Evolutionary conservation across 2,329 filamentous ascomycete genomes (phyloP).

Genomic region (Tolypocladium pustulatum): DNA sequence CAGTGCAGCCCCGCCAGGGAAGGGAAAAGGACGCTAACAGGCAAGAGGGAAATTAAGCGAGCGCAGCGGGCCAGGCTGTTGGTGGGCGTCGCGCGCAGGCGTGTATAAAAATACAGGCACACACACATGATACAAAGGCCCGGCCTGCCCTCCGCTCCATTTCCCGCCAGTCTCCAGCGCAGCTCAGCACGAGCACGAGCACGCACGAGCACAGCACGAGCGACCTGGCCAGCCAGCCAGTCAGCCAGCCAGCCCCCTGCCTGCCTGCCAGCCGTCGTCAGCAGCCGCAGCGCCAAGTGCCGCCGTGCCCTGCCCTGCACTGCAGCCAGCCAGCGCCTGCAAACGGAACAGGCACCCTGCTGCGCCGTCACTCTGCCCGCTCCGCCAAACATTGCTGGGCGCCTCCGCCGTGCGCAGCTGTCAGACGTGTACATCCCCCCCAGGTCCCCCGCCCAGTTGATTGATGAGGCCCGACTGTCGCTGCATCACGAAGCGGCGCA

Average conservation of each 20-base stretch:
- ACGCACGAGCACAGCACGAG: background rate
- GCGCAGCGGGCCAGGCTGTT: constrained; percentile 21
- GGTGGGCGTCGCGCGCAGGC: constrained; percentile 14
- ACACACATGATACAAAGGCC: constrained; percentile 32
- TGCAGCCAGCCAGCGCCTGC: too few species aligned
- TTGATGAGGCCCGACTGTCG: background rate
- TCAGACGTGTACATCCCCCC: background rate
- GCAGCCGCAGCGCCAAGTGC: background rate
- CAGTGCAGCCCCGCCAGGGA: background rate
- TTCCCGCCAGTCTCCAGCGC: constrained; percentile 13
- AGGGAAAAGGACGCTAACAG: constrained; percentile 17
- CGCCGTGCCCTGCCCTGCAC: background rate
- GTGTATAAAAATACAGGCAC: constrained; percentile 36
- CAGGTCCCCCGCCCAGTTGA: background rate
- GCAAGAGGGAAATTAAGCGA: constrained; percentile 27
- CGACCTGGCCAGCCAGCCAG: too few species aligned
- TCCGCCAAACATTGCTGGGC: background rate
- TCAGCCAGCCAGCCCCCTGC: too few species aligned
- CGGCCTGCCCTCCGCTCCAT: constrained; percentile 32
- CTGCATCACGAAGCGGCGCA: background rate
- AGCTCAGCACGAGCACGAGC: constrained; percentile 1
- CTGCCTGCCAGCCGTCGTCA: too few species aligned
- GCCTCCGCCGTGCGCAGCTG: background rate
- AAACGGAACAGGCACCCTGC: background rate
- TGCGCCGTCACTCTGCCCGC: background rate